Conservation (phyloP, 192 early-diverging fungal species). For the Piromyces finnis region DNA sequence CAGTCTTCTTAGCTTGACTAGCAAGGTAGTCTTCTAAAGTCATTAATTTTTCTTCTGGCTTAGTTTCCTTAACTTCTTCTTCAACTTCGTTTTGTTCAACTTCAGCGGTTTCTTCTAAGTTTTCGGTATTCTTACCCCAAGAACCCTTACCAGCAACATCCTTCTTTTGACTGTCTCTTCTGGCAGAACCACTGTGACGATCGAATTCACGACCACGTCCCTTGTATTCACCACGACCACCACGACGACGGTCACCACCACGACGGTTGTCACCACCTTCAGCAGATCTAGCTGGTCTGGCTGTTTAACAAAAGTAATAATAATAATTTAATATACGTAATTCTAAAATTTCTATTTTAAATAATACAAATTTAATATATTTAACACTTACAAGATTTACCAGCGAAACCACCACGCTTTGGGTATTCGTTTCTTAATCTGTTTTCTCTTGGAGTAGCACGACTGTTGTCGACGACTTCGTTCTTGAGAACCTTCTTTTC, state of each 20-base stretch:
- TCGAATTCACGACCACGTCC: conserved; percentile 60
- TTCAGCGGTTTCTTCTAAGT: conserved; percentile 25
- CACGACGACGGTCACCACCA: conserved; percentile 11
- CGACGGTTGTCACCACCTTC: conserved; percentile 13
- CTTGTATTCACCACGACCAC: conserved; percentile 24
- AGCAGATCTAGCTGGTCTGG: conserved; percentile 6
- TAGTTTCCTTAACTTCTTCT: conserved; percentile 20
- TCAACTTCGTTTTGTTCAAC: conserved; percentile 22
- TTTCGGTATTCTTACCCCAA: conserved; percentile 50
- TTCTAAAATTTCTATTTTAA: too few relatives aligned
- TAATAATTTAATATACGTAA: too few relatives aligned
- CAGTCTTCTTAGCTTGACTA: conserved; percentile 36
- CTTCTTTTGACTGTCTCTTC: conserved; percentile 77
- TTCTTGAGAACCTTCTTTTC: conserved; percentile 10
- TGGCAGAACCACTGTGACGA: conserved; percentile 66
- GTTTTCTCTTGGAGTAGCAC: conserved; percentile 7
- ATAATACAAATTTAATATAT: not conserved
- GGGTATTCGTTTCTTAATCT: conserved; percentile 8
- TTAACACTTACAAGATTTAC: not conserved
- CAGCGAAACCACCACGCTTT: conserved; percentile 9
- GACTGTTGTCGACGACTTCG: not conserved
- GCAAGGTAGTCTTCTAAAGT: conserved; percentile 76
- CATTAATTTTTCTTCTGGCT: conserved; percentile 64
- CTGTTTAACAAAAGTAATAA: too few relatives aligned
- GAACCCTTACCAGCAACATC: conserved; percentile 50